Evolutionary conservation across 192 early-diverging fungal genomes (phyloP).

Genomic region (Coemansia pectinata): DNA sequence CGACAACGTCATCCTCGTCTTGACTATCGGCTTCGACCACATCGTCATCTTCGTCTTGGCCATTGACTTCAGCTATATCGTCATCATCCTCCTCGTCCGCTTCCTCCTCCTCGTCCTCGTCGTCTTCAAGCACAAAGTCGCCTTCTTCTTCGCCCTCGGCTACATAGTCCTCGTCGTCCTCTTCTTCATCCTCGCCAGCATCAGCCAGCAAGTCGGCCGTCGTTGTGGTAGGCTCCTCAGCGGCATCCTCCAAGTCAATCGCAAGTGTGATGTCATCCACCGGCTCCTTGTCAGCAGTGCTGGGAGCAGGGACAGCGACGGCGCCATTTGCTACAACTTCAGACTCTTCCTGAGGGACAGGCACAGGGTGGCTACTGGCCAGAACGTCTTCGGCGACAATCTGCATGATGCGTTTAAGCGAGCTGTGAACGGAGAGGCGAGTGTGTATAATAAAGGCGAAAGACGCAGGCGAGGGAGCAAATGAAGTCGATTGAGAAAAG

Average conservation of each 20-base stretch:
- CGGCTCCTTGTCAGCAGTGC: background rate
- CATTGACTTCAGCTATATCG: constrained; percentile 14
- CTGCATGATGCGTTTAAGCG: constrained; percentile 41
- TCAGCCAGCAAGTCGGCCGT: constrained; percentile 28
- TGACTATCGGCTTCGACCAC: constrained; percentile 19
- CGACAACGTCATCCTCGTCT: constrained; percentile 2
- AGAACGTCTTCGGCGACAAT: constrained; percentile 23
- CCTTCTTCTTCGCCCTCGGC: constrained; percentile 37
- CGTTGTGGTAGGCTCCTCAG: background rate
- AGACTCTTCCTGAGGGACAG: background rate
- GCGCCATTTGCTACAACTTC: background rate
- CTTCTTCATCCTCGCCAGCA: constrained; percentile 18
- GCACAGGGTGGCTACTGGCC: background rate
- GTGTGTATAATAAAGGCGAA: constrained; percentile 49
- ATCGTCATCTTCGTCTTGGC: constrained; percentile 27
- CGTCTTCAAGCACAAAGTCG: constrained; percentile 38
- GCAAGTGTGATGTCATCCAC: background rate
- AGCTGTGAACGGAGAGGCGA: constrained; percentile 18
- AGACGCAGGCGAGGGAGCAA: constrained; percentile 25
- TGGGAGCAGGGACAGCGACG: background rate
- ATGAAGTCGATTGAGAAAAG: constrained; percentile 12
- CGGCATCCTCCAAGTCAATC: background rate
- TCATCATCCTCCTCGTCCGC: constrained; percentile 16
- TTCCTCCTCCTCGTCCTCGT: constrained; percentile 15
- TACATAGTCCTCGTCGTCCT: constrained; percentile 44